phyloP scores from a whole-genome alignment of 768 basidiomycete species.

The Hortiboletus flavorubellus region DNA sequence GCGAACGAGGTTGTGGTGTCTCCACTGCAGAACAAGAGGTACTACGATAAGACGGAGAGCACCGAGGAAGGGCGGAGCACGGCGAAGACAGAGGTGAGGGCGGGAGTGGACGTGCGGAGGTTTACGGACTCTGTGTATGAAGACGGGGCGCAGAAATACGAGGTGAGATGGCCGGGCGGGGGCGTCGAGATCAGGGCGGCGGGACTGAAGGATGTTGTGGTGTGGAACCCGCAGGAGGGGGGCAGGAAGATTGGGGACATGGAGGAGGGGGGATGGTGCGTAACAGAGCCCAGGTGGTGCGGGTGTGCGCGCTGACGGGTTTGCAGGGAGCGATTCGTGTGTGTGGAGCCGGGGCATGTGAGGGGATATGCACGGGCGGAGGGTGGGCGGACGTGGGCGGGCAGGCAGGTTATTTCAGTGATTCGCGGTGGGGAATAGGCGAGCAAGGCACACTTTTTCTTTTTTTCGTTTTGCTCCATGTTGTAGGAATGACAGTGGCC shows the following conservation, averaged over 20 bases:
- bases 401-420: conserved; percentile 65
- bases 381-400: conserved; percentile 70
- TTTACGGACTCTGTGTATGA: conserved; percentile 80
- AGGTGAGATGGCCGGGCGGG: conserved; percentile 58
- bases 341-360: conserved; percentile 89
- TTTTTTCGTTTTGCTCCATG: not conserved
- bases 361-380: conserved; percentile 63
- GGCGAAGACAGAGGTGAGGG: conserved; percentile 56
- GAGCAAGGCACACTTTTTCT: not conserved
- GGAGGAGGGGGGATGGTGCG: conserved; percentile 83
- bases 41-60: conserved; percentile 78
- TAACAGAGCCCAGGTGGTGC: not conserved
- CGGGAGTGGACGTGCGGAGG: conserved; percentile 59
- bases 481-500: not conserved
- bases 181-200: conserved; percentile 49
- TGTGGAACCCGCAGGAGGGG: conserved; percentile 88
- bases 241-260: conserved; percentile 83
- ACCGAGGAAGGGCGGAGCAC: conserved; percentile 46
- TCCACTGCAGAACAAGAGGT: conserved; percentile 61
- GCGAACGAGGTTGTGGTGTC: conserved; percentile 55
- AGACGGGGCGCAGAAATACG: conserved; percentile 52
- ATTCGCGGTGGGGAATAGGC: conserved; percentile 14
- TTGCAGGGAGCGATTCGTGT: conserved; percentile 76
- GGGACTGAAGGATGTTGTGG: conserved; percentile 77
- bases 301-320: not conserved